Evolutionary conservation across 2,329 filamentous ascomycete species (phyloP).

Genomic region (Hypoxylon sp.): DNA sequence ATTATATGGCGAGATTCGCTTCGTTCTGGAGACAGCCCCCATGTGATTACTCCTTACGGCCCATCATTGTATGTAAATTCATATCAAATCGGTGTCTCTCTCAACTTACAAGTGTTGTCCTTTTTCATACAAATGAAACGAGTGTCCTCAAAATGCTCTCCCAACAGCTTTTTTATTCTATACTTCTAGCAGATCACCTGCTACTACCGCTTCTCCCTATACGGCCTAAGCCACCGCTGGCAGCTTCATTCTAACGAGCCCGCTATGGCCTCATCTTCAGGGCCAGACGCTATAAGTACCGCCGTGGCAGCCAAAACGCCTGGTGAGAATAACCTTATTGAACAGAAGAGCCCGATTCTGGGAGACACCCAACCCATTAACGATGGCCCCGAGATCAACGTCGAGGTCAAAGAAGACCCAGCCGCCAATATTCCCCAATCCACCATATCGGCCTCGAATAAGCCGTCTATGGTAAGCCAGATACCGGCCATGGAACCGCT

Average conservation of each 20-base stretch:
- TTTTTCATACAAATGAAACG: neutral
- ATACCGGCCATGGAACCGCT: conserved; percentile 3
- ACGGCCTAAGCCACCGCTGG: neutral
- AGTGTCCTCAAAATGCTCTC: neutral
- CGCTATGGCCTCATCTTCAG: neutral
- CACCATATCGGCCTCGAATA: neutral
- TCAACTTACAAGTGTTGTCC: conserved; percentile 2
- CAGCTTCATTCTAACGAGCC: neutral
- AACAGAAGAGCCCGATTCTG: neutral
- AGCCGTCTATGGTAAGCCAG: neutral
- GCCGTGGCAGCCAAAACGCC: neutral
- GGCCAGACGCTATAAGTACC: neutral
- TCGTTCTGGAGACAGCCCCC: neutral
- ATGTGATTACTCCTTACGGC: neutral
- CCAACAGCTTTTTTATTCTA: neutral
- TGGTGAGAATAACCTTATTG: neutral
- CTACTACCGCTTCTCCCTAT: neutral
- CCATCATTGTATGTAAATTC: neutral
- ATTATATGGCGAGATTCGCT: neutral
- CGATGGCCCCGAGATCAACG: neutral
- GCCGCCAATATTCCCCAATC: neutral
- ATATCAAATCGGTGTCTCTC: neutral
- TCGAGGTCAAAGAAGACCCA: neutral
- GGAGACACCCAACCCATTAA: neutral
- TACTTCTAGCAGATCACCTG: neutral